phyloP scores from a whole-genome alignment of 441 rosid species.

The Adansonia madagascariensis region DNA sequence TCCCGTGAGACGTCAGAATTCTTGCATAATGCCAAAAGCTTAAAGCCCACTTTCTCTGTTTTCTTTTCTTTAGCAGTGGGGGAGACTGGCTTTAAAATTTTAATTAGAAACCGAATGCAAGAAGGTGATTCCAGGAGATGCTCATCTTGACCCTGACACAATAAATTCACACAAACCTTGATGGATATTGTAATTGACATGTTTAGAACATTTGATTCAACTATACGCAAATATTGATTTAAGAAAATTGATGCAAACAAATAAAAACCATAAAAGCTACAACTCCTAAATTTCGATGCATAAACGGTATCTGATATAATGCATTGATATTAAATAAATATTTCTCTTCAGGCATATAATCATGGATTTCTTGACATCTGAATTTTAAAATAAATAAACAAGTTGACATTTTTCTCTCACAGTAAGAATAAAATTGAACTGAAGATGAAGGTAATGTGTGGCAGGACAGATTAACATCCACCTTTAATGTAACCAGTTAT shows the following conservation, averaged over 20 bases:
- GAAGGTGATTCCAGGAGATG: slow-evolving; percentile 74
- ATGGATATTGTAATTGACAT: background rate
- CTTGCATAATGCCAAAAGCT: slow-evolving; percentile 71
- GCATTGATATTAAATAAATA: too few relatives aligned
- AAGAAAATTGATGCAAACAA: background rate
- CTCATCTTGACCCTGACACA: slow-evolving; percentile 83
- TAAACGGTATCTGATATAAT: background rate
- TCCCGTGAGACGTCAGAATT: slow-evolving; percentile 54
- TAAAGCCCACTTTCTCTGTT: slow-evolving; percentile 66
- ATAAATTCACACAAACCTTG: slow-evolving; percentile 26
- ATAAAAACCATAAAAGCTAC: background rate
- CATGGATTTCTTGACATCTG: slow-evolving; percentile 2
- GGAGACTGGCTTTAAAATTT: slow-evolving; percentile 76
- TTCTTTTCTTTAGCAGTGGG: slow-evolving; percentile 56
- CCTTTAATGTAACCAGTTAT: background rate
- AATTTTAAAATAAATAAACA: background rate
- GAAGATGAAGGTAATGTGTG: background rate
- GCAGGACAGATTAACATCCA: slow-evolving; percentile 9
- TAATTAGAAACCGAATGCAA: slow-evolving; percentile 74
- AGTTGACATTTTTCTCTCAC: slow-evolving; percentile 11
- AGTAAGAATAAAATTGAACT: background rate
- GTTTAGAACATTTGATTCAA: slow-evolving; percentile 1
- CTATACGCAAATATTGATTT: too few relatives aligned
- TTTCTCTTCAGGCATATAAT: background rate
- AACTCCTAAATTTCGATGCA: too few relatives aligned